phyloP scores from a whole-genome alignment of 768 basidiomycete genomes.

The Phlebiopsis gigantea region DNA sequence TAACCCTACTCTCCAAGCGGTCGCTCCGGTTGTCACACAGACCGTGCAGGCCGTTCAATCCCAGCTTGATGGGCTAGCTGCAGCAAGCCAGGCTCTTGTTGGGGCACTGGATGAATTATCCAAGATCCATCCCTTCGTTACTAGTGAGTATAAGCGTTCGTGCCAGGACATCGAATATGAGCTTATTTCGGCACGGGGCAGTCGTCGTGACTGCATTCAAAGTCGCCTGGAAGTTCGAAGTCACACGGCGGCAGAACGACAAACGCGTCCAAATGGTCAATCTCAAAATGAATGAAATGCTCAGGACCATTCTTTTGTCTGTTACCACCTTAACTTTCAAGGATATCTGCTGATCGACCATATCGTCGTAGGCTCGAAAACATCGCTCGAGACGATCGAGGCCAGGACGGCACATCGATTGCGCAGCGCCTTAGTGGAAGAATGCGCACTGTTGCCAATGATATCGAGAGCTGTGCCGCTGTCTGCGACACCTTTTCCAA shows the following conservation, averaged over 20 bases:
- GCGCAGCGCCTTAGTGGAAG: neutral
- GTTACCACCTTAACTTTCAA: neutral
- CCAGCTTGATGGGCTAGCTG: constrained; percentile 4
- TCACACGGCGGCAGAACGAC: constrained; percentile 5
- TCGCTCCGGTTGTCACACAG: neutral
- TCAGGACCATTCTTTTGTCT: neutral
- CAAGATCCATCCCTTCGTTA: constrained; percentile 9
- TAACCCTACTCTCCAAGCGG: neutral
- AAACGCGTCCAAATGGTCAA: neutral
- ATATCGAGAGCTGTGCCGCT: constrained; percentile 5
- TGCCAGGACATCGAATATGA: too few relatives aligned
- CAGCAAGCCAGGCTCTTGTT: neutral
- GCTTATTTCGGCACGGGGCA: neutral
- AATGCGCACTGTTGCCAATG: neutral
- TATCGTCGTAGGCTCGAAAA: neutral
- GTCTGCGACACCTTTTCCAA: constrained; percentile 3
- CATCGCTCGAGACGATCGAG: neutral
- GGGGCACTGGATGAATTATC: constrained; percentile 7
- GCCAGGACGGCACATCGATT: neutral
- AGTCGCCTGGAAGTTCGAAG: constrained; percentile 2
- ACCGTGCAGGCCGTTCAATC: neutral
- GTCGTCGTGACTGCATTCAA: constrained; percentile 7
- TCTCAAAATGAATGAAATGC: constrained; percentile 9
- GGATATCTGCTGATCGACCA: neutral
- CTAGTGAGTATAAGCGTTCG: neutral